Evolutionary conservation across 2,329 filamentous ascomycete genomes (phyloP).

Genomic region (Verticillium nubilum): DNA sequence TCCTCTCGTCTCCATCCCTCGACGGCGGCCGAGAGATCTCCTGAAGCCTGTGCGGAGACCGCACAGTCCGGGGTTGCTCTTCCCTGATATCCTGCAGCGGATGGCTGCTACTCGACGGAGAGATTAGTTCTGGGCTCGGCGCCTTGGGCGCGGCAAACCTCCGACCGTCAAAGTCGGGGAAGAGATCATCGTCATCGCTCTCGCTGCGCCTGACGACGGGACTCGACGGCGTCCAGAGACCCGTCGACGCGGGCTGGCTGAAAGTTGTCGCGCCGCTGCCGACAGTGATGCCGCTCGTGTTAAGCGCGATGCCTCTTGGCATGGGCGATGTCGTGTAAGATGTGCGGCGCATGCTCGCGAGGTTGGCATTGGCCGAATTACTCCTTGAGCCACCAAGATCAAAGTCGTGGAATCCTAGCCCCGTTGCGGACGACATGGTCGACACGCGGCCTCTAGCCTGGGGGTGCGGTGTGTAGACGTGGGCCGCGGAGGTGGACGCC

Average conservation of each 20-base stretch:
- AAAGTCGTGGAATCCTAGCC: background rate
- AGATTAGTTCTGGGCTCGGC: background rate
- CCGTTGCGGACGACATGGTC: constrained; percentile 24
- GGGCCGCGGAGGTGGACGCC: constrained; percentile 27
- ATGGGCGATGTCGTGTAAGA: constrained; percentile 17
- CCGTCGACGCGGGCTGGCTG: constrained; percentile 24
- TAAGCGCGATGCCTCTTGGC: constrained; percentile 17
- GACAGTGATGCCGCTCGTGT: constrained; percentile 30
- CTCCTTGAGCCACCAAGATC: constrained; percentile 32
- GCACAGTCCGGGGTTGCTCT: constrained; percentile 1
- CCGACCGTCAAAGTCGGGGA: constrained; percentile 46
- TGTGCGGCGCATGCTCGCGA: constrained; percentile 26
- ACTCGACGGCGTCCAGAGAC: constrained; percentile 39
- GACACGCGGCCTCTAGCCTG: constrained; percentile 30
- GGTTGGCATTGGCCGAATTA: constrained; percentile 36
- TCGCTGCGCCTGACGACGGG: constrained; percentile 21
- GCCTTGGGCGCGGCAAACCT: constrained; percentile 8
- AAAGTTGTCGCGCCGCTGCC: constrained; percentile 32
- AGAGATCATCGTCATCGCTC: constrained; percentile 40
- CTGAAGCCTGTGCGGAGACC: constrained; percentile 9
- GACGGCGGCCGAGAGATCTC: constrained; percentile 12
- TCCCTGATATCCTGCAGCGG: constrained; percentile 16
- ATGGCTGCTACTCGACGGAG: constrained; percentile 7
- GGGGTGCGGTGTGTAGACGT: constrained; percentile 19
- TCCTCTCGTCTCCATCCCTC: constrained; percentile 18